phyloP scores from a whole-genome alignment of 23 red algal genomes.

The Gracilariopsis chorda region DNA sequence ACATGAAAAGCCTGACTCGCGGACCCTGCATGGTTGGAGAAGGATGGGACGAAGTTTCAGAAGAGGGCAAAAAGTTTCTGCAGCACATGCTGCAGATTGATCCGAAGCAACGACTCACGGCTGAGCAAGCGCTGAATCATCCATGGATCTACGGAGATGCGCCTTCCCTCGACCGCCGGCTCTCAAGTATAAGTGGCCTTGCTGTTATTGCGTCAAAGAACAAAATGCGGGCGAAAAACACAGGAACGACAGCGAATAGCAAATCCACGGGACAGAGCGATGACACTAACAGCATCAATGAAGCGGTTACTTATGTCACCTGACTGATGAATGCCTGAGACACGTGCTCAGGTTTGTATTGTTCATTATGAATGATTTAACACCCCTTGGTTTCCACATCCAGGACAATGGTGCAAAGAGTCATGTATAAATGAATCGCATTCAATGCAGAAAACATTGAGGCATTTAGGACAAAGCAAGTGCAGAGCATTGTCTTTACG shows the following conservation, averaged over 20 bases:
- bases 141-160: constrained; percentile 65
- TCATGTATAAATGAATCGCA: constrained; percentile 96
- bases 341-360: not conserved
- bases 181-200: constrained; percentile 39
- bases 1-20: constrained; percentile 58
- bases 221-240: not conserved
- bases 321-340: not conserved
- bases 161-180: constrained; percentile 27
- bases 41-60: constrained; percentile 78
- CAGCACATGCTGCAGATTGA: constrained; percentile 74
- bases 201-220: constrained; percentile 50
- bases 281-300: not conserved
- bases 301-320: not conserved
- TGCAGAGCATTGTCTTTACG: constrained; percentile 29
- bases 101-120: constrained; percentile 84
- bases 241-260: not conserved
- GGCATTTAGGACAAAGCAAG: constrained; percentile 74
- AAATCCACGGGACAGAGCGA: not conserved
- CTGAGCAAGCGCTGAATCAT: constrained; percentile 59
- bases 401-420: constrained; percentile 81
- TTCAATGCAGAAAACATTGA: constrained; percentile 80
- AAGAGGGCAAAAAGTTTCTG: constrained; percentile 71
- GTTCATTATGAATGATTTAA: not conserved
- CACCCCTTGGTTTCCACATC: constrained; percentile 51
- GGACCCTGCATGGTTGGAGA: constrained; percentile 62